Conservation (phyloP, 139 green algal genomes). For the Chlamydomonas asymmetrica region DNA sequence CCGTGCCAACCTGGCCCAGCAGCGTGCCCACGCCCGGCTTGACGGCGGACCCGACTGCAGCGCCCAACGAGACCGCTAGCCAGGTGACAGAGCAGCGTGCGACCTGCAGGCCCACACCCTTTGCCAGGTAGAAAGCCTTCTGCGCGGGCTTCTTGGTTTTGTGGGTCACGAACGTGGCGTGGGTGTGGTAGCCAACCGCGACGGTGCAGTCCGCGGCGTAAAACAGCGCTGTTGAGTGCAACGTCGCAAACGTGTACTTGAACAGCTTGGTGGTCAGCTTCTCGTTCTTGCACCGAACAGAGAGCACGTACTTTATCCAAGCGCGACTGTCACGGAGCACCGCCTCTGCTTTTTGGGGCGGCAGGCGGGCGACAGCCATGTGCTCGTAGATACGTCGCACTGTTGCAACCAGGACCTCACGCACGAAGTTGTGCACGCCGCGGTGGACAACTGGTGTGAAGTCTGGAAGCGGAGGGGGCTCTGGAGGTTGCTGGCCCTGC, state of each 20-base stretch:
- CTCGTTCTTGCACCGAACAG: too few species aligned
- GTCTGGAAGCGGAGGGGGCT: constrained; percentile 18
- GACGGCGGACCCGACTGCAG: constrained; percentile 1
- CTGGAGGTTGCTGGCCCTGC: constrained; percentile 22
- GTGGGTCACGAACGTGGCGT: background rate
- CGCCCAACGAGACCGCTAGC: background rate
- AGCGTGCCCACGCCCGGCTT: constrained; percentile 5
- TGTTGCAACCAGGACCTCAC: constrained; percentile 25
- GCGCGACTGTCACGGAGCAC: constrained; percentile 29
- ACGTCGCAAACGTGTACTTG: constrained; percentile 10
- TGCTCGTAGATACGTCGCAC: constrained; percentile 25
- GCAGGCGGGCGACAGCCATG: background rate
- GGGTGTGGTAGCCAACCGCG: constrained; percentile 3
- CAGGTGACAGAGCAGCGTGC: background rate
- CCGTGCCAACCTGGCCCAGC: background rate
- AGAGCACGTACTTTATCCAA: constrained; percentile 36
- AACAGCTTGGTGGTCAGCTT: too few species aligned
- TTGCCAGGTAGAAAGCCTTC: background rate
- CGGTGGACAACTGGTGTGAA: background rate
- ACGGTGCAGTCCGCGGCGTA: constrained; percentile 33
- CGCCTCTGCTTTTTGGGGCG: background rate
- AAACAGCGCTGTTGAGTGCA: constrained; percentile 17
- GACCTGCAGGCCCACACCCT: constrained; percentile 6
- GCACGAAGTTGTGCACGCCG: background rate
- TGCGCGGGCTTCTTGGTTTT: background rate